These are phyloP conservation scores for Kwoniella botswanensis DNA, from an alignment of 768 basidiomycete species.

Conservation along the genomic window DNA sequence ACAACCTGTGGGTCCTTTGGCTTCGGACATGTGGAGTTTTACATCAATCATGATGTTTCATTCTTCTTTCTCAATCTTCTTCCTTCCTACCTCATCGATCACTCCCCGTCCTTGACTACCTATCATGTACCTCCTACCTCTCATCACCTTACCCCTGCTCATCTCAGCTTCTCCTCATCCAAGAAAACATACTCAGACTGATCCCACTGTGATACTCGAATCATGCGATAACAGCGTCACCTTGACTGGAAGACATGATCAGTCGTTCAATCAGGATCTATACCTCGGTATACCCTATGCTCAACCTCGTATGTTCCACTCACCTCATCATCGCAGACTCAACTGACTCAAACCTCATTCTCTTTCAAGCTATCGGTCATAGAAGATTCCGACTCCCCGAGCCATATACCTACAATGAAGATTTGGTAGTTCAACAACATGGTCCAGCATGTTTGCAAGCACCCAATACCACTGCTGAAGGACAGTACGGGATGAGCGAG, in stretches of 20 bases:
- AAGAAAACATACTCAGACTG: not conserved
- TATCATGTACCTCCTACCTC: not conserved
- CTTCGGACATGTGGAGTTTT: no score
- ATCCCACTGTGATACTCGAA: not conserved
- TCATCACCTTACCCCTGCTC: not conserved
- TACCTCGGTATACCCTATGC: constrained; percentile 55
- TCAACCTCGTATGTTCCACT: constrained; percentile 38
- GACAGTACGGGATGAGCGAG: constrained; percentile 55
- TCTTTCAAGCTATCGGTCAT: constrained; percentile 30
- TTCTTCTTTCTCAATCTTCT: no score
- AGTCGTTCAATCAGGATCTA: constrained; percentile 26
- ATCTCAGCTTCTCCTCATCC: not conserved
- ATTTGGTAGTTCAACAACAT: constrained; percentile 33
- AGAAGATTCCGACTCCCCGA: constrained; percentile 44
- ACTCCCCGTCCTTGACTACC: no score
- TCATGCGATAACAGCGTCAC: not conserved
- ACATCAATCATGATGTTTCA: no score
- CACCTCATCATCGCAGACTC: not conserved
- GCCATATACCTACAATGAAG: constrained; percentile 27
- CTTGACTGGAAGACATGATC: constrained; percentile 5
- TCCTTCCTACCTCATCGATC: no score
- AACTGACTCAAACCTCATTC: not conserved
- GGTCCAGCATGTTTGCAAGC: constrained; percentile 49
- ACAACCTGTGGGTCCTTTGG: no score
- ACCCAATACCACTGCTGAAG: constrained; percentile 12